phyloP scores from a whole-genome alignment of 257 asterid genomes.

The Nicotiana attenuata region DNA sequence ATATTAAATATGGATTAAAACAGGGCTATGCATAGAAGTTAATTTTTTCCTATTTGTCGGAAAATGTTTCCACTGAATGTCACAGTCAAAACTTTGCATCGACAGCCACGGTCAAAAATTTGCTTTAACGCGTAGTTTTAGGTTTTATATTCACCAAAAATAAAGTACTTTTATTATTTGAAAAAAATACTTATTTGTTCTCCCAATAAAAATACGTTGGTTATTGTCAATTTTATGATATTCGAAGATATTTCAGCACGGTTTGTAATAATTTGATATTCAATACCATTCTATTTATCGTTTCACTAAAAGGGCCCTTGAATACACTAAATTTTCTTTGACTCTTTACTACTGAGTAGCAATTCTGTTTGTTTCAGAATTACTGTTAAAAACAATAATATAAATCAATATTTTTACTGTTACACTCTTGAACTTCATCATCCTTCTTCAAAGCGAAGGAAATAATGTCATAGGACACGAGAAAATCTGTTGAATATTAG shows the following conservation, averaged over 20 bases:
- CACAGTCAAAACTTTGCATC: background rate
- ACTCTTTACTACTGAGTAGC: too few species aligned
- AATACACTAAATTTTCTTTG: too few species aligned
- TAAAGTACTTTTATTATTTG: background rate
- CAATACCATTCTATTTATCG: background rate
- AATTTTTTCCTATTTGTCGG: background rate
- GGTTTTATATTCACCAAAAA: background rate
- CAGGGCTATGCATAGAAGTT: background rate
- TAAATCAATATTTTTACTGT: too few species aligned
- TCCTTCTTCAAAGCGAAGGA: background rate
- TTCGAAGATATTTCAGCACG: too few species aligned
- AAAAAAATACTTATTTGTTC: background rate
- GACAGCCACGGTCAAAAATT: background rate
- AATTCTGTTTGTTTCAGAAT: too few species aligned
- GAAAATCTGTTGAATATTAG: background rate
- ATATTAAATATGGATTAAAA: background rate
- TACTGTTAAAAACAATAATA: too few species aligned
- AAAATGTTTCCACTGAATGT: background rate
- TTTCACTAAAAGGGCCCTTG: background rate
- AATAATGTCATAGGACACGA: background rate
- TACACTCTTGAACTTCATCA: too few species aligned
- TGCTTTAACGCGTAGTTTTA: background rate
- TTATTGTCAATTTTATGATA: too few species aligned
- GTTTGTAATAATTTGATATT: too few species aligned
- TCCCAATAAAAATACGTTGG: background rate